These are phyloP conservation scores for Candida ficus DNA, from an alignment of 805 yeast species.

Conservation along the genomic window DNA sequence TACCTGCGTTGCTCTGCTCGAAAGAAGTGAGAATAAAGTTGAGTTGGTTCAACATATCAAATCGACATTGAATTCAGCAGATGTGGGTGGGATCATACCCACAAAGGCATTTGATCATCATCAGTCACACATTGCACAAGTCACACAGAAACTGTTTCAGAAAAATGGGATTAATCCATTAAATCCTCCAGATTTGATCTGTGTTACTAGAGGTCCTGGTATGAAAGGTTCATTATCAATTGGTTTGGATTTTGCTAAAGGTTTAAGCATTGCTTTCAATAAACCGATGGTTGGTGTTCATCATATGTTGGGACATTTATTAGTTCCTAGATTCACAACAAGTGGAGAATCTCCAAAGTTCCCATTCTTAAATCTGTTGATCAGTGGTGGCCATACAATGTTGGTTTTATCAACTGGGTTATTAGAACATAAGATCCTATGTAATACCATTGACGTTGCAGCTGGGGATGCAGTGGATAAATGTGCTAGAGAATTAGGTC, in stretches of 20 bases:
- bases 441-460: conserved; percentile 81
- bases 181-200: conserved; percentile 60
- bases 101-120: conserved; percentile 80
- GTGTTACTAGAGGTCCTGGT: conserved; percentile 96
- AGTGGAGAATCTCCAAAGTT: conserved; percentile 42
- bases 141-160: conserved; percentile 42
- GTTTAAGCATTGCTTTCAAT: conserved; percentile 72
- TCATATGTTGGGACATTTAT: conserved; percentile 91
- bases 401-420: conserved; percentile 62
- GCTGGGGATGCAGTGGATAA: conserved; percentile 93
- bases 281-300: conserved; percentile 85
- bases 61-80: conserved; percentile 58
- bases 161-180: conserved; percentile 11
- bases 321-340: conserved; percentile 52
- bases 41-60: conserved; percentile 53
- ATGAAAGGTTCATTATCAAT: conserved; percentile 86
- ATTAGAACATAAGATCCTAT: conserved; percentile 63
- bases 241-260: conserved; percentile 82
- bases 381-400: conserved; percentile 95
- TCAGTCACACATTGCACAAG: conserved; percentile 46
- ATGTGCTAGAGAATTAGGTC: conserved; percentile 81
- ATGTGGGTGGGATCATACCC: conserved; percentile 84
- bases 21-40: conserved; percentile 33
- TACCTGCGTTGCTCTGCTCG: conserved; percentile 78
- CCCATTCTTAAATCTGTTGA: conserved; percentile 74